A percentile compares a stretch with the other conserved stretches of the same genome.
These are phyloP conservation scores for Phytopythium boreale DNA, from an alignment of 352 stramenopile genomes.

Conservation along the genomic window DNA sequence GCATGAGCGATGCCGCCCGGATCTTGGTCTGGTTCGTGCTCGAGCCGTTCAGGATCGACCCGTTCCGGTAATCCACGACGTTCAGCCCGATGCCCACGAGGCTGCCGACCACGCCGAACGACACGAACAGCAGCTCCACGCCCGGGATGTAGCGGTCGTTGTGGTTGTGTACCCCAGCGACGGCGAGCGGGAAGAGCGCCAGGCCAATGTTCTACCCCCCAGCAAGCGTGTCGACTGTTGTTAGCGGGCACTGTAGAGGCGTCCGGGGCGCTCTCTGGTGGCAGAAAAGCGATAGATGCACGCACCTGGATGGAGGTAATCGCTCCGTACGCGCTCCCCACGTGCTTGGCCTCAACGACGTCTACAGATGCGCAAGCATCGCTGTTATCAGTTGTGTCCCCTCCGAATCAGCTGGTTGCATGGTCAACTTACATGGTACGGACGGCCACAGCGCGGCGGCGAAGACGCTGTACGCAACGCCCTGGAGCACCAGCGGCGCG, in stretches of 20 bases:
- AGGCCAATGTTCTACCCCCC: slow-evolving; percentile 72
- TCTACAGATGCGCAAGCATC: slow-evolving; percentile 21
- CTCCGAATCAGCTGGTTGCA: not conserved
- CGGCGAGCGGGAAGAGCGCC: slow-evolving; percentile 68
- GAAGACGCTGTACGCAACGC: slow-evolving; percentile 91
- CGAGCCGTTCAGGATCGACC: slow-evolving; percentile 68
- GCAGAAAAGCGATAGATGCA: not conserved
- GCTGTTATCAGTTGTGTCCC: not conserved
- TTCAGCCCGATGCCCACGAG: slow-evolving; percentile 73
- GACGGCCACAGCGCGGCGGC: slow-evolving; percentile 91
- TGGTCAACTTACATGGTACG: slow-evolving; percentile 55
- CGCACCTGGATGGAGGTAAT: slow-evolving; percentile 92
- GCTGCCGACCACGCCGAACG: slow-evolving; percentile 68
- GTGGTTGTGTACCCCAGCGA: slow-evolving; percentile 73
- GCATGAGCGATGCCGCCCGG: slow-evolving; percentile 27
- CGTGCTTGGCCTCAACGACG: slow-evolving; percentile 83
- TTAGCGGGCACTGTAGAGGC: not conserved
- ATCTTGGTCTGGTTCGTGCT: slow-evolving; percentile 31
- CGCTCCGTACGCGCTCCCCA: slow-evolving; percentile 91
- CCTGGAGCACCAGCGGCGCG: slow-evolving; percentile 86
- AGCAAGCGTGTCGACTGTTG: not conserved
- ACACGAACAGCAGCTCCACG: slow-evolving; percentile 81
- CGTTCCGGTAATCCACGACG: slow-evolving; percentile 73
- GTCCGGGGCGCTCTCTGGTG: not conserved
- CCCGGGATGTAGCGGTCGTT: slow-evolving; percentile 73